These are phyloP conservation scores for Astrocystis sublimbata DNA, from an alignment of 495 filamentous ascomycete genomes.

Conservation along the genomic window DNA sequence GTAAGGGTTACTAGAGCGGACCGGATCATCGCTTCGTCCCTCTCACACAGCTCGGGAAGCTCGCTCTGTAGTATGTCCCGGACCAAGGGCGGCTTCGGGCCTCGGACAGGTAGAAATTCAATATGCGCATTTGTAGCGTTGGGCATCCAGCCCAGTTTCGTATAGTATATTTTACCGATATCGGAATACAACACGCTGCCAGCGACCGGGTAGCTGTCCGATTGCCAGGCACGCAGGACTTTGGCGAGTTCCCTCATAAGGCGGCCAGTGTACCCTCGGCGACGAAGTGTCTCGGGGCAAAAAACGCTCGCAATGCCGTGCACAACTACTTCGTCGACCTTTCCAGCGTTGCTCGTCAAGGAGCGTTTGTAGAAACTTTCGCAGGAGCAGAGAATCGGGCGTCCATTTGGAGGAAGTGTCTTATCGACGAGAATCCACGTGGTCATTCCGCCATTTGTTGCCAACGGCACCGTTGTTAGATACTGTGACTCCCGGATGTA, in stretches of 20 bases:
- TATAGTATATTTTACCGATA: not conserved
- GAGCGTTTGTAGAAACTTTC: conserved; percentile 75
- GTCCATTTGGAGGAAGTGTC: conserved; percentile 41
- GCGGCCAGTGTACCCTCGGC: conserved; percentile 72
- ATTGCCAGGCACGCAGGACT: conserved; percentile 35
- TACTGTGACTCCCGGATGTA: conserved; percentile 53
- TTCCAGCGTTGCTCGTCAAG: conserved; percentile 39
- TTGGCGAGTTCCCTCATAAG: conserved; percentile 49
- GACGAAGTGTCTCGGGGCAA: conserved; percentile 64
- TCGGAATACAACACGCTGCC: not conserved
- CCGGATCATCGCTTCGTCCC: not conserved
- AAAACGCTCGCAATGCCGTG: conserved; percentile 71
- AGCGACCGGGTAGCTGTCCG: conserved; percentile 18
- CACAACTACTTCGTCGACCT: not conserved
- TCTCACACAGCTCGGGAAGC: not conserved
- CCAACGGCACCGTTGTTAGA: not conserved
- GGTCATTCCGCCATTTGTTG: conserved; percentile 64
- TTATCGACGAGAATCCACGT: conserved; percentile 78
- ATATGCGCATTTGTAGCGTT: not conserved
- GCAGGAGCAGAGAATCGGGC: conserved; percentile 68
- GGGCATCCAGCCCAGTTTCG: not conserved
- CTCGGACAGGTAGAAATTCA: not conserved
- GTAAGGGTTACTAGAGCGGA: not conserved
- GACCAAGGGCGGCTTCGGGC: not conserved
- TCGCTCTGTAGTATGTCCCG: not conserved